phyloP scores from a whole-genome alignment of 1,139 yeast genomes.

The Sugiyamaella grinbergsii region DNA sequence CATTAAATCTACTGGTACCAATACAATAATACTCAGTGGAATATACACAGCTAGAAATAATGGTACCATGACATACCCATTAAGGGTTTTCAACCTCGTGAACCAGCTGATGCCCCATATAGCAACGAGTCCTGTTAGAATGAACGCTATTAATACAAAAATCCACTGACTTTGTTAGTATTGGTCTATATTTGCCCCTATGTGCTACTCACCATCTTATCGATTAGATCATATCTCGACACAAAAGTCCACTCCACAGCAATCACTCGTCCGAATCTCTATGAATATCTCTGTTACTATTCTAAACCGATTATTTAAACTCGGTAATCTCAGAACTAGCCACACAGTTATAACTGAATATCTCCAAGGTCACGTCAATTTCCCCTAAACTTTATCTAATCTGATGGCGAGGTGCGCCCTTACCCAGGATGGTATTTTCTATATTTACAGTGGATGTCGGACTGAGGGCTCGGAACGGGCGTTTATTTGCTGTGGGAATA shows the following conservation, averaged over 20 bases:
- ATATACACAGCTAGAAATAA: slow-evolving; percentile 53
- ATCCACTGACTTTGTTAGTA: slow-evolving; percentile 33
- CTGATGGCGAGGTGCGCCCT: neutral
- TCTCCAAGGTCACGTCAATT: no score
- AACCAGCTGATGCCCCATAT: slow-evolving; percentile 43
- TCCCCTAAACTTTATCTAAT: slow-evolving; percentile 1
- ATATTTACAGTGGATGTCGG: neutral
- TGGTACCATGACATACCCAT: slow-evolving; percentile 46
- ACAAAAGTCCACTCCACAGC: no score
- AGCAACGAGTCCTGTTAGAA: slow-evolving; percentile 41
- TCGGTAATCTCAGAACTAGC: no score
- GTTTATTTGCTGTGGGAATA: neutral
- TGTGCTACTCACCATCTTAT: neutral
- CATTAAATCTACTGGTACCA: slow-evolving; percentile 58
- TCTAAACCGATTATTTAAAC: no score
- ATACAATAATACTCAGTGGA: slow-evolving; percentile 57
- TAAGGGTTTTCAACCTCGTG: slow-evolving; percentile 44
- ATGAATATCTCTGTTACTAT: no score
- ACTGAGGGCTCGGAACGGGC: no score
- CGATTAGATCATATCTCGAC: no score
- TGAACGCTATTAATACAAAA: slow-evolving; percentile 42
- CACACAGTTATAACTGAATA: no score
- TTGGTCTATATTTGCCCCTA: no score
- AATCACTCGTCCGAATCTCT: no score
- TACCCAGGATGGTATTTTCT: no score